Percentiles rank a stretch among this genome's conserved stretches.
Conservation (phyloP, 257 asterid genomes). For the Leptodermis oblonga region DNA sequence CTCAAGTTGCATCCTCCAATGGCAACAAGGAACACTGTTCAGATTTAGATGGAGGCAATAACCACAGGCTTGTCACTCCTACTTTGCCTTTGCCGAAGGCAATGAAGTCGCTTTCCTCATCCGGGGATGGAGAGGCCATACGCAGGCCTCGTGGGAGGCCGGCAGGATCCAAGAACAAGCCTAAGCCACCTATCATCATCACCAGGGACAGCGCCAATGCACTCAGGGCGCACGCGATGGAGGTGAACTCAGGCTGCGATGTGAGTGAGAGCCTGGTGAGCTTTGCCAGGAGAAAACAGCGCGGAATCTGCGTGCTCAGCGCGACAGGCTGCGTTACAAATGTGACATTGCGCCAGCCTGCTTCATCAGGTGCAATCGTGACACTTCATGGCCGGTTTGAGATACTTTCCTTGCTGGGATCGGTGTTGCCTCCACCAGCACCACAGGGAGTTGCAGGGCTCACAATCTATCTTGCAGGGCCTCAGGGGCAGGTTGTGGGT, state of each 20-base stretch:
- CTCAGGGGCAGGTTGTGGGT: conserved; percentile 89
- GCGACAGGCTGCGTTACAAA: conserved; percentile 86
- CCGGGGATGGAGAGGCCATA: conserved; percentile 26
- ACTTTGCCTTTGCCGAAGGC: conserved; percentile 23
- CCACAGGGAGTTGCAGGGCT: conserved; percentile 81
- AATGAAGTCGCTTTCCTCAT: conserved; percentile 18
- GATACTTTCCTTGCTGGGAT: conserved; percentile 69
- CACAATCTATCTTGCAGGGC: conserved; percentile 69
- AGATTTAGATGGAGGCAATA: conserved; percentile 11
- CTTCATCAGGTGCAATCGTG: conserved; percentile 62
- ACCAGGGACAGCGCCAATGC: conserved; percentile 83
- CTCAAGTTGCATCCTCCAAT: conserved; percentile 23
- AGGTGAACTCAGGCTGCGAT: conserved; percentile 70
- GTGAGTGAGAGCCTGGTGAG: conserved; percentile 49
- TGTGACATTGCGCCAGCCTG: conserved; percentile 72
- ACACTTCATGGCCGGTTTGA: conserved; percentile 86
- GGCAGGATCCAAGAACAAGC: conserved; percentile 90
- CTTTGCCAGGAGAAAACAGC: conserved; percentile 62
- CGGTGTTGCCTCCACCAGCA: conserved; percentile 86
- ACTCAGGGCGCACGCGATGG: conserved; percentile 83
- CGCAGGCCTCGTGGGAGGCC: conserved; percentile 90
- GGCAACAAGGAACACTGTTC: conserved; percentile 20
- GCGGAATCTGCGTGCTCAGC: conserved; percentile 69
- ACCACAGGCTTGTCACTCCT: conserved; percentile 17
- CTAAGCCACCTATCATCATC: conserved; percentile 89